Conservation (phyloP, 2,329 filamentous ascomycete species). For the Dothistroma pini region DNA sequence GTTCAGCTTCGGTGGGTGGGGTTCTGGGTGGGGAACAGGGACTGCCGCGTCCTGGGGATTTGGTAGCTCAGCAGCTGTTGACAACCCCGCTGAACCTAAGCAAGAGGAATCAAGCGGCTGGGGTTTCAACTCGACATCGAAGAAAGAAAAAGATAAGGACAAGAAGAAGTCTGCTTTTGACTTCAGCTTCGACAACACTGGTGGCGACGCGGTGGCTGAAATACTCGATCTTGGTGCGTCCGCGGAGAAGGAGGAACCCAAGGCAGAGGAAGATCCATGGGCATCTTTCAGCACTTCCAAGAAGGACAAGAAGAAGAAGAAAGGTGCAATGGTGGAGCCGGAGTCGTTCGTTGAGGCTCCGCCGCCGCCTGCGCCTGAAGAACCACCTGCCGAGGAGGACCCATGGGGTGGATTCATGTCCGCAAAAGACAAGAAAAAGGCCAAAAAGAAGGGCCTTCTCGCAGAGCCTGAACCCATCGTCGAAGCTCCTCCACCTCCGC, state of each 20-base stretch:
- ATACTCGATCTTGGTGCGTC: constrained; percentile 23
- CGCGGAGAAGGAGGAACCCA: constrained; percentile 20
- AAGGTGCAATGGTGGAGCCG: constrained; percentile 22
- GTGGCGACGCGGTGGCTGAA: constrained; percentile 16
- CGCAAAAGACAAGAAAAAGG: constrained; percentile 36
- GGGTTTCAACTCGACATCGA: constrained; percentile 27
- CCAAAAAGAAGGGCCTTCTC: constrained; percentile 36
- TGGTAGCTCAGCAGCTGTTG: constrained; percentile 16
- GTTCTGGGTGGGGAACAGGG: constrained; percentile 32
- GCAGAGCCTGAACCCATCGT: too few relatives aligned
- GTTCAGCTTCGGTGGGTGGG: constrained; percentile 36
- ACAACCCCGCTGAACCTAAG: constrained; percentile 22
- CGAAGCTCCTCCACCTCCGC: too few relatives aligned
- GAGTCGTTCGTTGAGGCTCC: constrained; percentile 24
- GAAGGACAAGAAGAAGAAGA: constrained; percentile 35
- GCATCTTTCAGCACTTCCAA: constrained; percentile 28
- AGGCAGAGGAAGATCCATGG: constrained; percentile 27
- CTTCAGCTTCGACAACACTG: constrained; percentile 27
- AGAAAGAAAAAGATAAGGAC: constrained; percentile 35
- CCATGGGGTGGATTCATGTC: constrained; percentile 28
- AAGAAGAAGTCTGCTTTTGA: constrained; percentile 38
- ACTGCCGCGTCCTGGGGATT: constrained; percentile 36
- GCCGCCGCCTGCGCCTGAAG: constrained; percentile 18
- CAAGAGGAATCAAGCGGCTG: constrained; percentile 24
- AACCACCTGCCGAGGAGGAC: constrained; percentile 25